Evolutionary conservation across 257 asterid species (phyloP).

Genomic region (Solanum gracilifrons): DNA sequence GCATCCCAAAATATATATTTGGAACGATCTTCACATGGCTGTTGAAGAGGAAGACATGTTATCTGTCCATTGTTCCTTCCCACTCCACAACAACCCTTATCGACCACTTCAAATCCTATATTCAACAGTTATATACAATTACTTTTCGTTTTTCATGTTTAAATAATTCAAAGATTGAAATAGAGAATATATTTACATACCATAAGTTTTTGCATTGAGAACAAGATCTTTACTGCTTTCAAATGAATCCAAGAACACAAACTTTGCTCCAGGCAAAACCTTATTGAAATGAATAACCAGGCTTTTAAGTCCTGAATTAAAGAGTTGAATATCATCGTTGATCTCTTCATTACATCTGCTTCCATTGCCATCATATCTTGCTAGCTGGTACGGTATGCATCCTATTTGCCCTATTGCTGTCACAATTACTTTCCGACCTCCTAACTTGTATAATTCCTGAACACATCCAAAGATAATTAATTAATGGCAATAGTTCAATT

Average conservation of each 20-base stretch:
- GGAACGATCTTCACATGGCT: slow-evolving; percentile 47
- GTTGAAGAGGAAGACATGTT: slow-evolving; percentile 78
- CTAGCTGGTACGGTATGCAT: slow-evolving; percentile 82
- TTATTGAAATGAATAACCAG: slow-evolving; percentile 51
- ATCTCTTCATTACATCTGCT: slow-evolving; percentile 84
- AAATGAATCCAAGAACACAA: slow-evolving; percentile 64
- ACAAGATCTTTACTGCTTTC: slow-evolving; percentile 50
- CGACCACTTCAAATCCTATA: slow-evolving; percentile 73
- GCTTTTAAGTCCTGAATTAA: slow-evolving; percentile 51
- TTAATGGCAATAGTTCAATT: no score
- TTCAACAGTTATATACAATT: background rate
- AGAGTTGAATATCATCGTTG: slow-evolving; percentile 57
- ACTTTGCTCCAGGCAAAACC: slow-evolving; percentile 62
- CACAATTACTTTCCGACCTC: slow-evolving; percentile 74
- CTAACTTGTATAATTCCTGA: slow-evolving; percentile 55
- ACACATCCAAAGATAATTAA: no score
- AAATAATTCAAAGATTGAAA: background rate
- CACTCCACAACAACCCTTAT: slow-evolving; percentile 83
- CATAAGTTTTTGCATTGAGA: slow-evolving; percentile 54
- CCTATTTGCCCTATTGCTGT: slow-evolving; percentile 69
- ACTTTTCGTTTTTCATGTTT: background rate
- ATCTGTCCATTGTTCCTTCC: slow-evolving; percentile 83
- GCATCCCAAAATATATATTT: slow-evolving; percentile 83
- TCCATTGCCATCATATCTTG: slow-evolving; percentile 51
- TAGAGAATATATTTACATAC: background rate